Percentiles rank a stretch among this genome's conserved stretches.
phyloP scores from a whole-genome alignment of 2,329 filamentous ascomycete species.

The Hypoxylon sp. region DNA sequence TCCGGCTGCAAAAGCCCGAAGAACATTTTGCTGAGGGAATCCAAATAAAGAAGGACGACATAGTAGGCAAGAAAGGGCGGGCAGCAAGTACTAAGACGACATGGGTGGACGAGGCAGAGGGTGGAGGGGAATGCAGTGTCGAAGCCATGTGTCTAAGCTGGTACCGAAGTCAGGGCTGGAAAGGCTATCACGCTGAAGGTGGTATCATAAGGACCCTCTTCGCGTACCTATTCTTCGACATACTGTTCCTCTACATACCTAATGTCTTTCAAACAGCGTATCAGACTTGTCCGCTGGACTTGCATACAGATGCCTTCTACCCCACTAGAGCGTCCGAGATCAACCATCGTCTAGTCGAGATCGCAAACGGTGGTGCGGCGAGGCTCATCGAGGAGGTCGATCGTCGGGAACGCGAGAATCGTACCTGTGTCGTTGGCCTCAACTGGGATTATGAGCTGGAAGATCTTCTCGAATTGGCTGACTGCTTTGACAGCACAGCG shows the following conservation, averaged over 20 bases:
- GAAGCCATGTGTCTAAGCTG: conserved; percentile 94
- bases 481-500: conserved; percentile 84
- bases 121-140: conserved; percentile 82
- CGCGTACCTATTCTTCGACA: conserved; percentile 91
- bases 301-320: conserved; percentile 95
- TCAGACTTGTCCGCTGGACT: conserved; percentile 92
- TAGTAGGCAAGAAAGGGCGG: conserved; percentile 57
- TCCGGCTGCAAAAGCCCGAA: conserved; percentile 80
- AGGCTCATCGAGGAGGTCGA: conserved; percentile 78
- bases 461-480: conserved; percentile 83
- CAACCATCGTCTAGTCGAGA: conserved; percentile 86
- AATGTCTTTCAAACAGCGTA: conserved; percentile 98
- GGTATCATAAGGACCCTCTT: conserved; percentile 93
- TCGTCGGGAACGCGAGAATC: conserved; percentile 74
- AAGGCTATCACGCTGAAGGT: conserved; percentile 94
- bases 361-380: conserved; percentile 84
- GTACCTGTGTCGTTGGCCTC: conserved; percentile 90
- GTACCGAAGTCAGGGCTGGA: conserved; percentile 89
- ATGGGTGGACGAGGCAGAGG: conserved; percentile 85
- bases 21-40: conserved; percentile 84
- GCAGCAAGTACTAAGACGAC: conserved; percentile 78
- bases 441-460: conserved; percentile 88
- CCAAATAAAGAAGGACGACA: conserved; percentile 76
- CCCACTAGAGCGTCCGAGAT: conserved; percentile 88
- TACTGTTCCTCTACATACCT: conserved; percentile 92